A percentile compares a stretch with the other conserved stretches of the same genome.
These are phyloP conservation scores for Solanum habrochaites DNA, from an alignment of 257 asterid genomes.

Conservation along the genomic window DNA sequence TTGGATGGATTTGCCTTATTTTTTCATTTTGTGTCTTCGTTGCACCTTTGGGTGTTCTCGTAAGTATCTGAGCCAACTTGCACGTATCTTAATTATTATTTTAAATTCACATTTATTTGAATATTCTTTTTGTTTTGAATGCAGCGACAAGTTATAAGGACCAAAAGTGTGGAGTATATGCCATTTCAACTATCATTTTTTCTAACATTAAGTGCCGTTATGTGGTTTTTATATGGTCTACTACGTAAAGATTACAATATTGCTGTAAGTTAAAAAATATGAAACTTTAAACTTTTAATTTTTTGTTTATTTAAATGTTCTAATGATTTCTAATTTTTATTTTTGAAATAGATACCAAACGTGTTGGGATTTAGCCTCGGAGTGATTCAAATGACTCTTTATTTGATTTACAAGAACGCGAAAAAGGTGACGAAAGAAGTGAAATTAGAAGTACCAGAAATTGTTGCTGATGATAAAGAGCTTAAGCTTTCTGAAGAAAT, in stretches of 20 bases:
- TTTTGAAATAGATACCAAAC: constrained; percentile 37
- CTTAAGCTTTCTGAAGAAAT: constrained; percentile 15
- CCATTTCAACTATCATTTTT: constrained; percentile 59
- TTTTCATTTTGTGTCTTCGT: constrained; percentile 60
- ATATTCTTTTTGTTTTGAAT: background rate
- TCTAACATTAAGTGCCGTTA: constrained; percentile 61
- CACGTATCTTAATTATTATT: background rate
- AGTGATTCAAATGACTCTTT: constrained; percentile 41
- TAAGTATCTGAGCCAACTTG: background rate
- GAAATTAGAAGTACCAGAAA: background rate
- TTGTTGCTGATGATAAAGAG: constrained; percentile 15
- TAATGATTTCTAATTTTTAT: background rate
- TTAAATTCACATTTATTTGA: background rate
- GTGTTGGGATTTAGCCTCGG: constrained; percentile 62
- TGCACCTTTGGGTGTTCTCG: constrained; percentile 55
- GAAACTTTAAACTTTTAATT: background rate
- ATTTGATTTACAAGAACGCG: constrained; percentile 30
- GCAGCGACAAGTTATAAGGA: constrained; percentile 47
- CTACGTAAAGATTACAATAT: constrained; percentile 37
- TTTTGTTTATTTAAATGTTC: background rate
- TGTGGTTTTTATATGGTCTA: constrained; percentile 65
- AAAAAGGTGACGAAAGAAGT: constrained; percentile 15
- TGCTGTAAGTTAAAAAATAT: constrained; percentile 30
- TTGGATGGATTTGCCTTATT: constrained; percentile 62
- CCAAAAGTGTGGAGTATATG: constrained; percentile 70